Base-by-base conservation (phyloP, 2,329 filamentous ascomycete species). In the Geosmithia morbida region DNA sequence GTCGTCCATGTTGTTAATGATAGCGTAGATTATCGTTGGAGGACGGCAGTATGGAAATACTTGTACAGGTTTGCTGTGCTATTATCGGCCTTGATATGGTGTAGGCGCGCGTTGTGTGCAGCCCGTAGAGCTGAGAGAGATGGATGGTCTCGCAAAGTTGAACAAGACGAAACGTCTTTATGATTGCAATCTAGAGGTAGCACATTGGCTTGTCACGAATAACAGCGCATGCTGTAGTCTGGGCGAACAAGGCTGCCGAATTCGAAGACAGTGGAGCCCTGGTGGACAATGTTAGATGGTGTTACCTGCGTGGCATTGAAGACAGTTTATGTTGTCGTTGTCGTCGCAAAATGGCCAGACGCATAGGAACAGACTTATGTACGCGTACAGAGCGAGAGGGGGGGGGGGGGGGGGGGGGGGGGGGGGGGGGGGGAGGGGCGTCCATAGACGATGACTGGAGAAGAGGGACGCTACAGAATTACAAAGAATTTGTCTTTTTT, bases 1-100 rank as follows among this genome's bases (percentile, higher is more conserved):
- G 43, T 48, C 54, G 45, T 64, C 61, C 19, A 18, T 17, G 8
- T 3, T 26, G 43, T 2, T 37, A 13, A 13, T 11, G 10, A 37
- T 37, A 8, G 8, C 22, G 22, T 8, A 26, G 8, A 8, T 26
- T 26, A 26, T 26, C 4, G 8, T 8, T 26, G 22, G 22, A 26
- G 22, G 22, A 26, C 22, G 22, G 22, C 8, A 26, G 22, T 26
- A 26, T 26, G 4, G 22, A 8, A 37, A 13, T 37, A 5, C 6
- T 11, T 13, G 14, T 13, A 37, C 33, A 13, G 33, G 33, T 37
- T 26, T 8, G 14, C 13, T 37, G 10, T 37, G 11, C 11, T 11
- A 37, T 37, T 37, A 37, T 37, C 33, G 33, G 33, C 33, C 6
- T 37, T 11, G 14, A 7, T 37, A 3, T 37, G 6, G 22, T 26